Evolutionary conservation across 352 stramenopile genomes (phyloP), one percentile per base, ranked within the genome.

Genomic region (Pythium coloratum): DNA sequence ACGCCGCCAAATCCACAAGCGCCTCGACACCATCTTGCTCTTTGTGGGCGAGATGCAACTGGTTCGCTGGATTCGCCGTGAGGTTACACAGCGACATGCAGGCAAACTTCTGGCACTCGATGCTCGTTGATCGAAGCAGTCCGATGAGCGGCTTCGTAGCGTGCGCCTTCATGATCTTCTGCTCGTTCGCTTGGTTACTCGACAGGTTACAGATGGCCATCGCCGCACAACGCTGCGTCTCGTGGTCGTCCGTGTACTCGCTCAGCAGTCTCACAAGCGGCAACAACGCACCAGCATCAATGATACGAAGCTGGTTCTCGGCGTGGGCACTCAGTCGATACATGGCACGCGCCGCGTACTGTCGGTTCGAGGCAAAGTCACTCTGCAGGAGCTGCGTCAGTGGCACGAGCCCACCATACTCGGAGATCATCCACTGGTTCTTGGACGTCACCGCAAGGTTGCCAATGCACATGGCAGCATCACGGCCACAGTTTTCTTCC

Each of bases 71-170:
- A 64, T 96, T 94, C 6, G 88, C 95, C 12, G 90, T 96, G 64
- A 99, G 73, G 74, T 99, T 99, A 59, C 95, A 98, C 16, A 99
- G 69, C 24, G 96, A 84, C 95, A 98, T 99, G 32, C 87, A 92
- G 20, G 92, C 81, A 67, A 93, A 98, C 59, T 96, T 94, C 36
- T 79, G 73, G 56, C 81, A 89, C 59, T 95, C 88, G 40, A 69
- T 55, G 40, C 64, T 84, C 3, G 73, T 30, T 0, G 78, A 84
- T 8, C 66, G 70, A 26, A 96, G 66, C 13, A 95, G 61, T 34
- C 51, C 57, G 16, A 97, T 76, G 16, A 97, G 76, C 16, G 84
- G 78, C 6, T 60, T 67, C 72, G 94, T 89, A 1, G 67, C 88
- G 12, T 79, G 72, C 2, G 86, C 84, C 47, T 94, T 91, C 75